Evolutionary conservation across 768 basidiomycete genomes (phyloP).

Genomic region (Glaciozyma martinii): DNA sequence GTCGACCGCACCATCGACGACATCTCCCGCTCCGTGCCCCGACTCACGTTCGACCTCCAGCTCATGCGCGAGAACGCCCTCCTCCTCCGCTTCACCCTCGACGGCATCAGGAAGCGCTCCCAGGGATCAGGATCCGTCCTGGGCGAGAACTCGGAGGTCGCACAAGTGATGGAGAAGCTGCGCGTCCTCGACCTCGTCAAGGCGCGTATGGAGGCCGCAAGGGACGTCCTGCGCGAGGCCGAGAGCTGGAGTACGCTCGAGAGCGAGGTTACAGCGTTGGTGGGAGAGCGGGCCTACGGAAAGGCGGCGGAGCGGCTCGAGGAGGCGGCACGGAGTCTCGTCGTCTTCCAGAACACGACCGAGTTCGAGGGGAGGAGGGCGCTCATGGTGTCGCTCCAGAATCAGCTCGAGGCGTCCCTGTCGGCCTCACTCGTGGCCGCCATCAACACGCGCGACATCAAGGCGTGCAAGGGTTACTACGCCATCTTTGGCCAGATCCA

Average conservation of each 20-base stretch:
- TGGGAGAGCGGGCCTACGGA: constrained; percentile 65
- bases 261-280: constrained; percentile 76
- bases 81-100: constrained; percentile 59
- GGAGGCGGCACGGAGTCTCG: constrained; percentile 80
- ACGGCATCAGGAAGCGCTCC: constrained; percentile 51
- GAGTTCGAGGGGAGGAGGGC: constrained; percentile 79
- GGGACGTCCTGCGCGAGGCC: constrained; percentile 85
- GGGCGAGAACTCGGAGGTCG: constrained; percentile 48
- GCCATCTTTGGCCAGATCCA: constrained; percentile 84
- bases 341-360: constrained; percentile 82
- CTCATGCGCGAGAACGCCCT: constrained; percentile 90
- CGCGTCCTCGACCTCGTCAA: constrained; percentile 74
- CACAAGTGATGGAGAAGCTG: constrained; percentile 62
- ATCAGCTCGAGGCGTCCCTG: constrained; percentile 85
- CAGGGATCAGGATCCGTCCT: not conserved
- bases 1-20: constrained; percentile 87
- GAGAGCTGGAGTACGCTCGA: constrained; percentile 96
- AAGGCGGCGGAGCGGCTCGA: constrained; percentile 87
- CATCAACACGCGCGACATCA: constrained; percentile 66
- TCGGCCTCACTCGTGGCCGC: constrained; percentile 84
- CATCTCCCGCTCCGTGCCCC: constrained; percentile 79
- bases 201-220: constrained; percentile 71
- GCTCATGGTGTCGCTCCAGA: constrained; percentile 84
- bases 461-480: constrained; percentile 67
- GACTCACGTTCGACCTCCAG: constrained; percentile 89